Evolutionary conservation across 768 basidiomycete species (phyloP).

Genomic region (Saitozyma podzolica): DNA sequence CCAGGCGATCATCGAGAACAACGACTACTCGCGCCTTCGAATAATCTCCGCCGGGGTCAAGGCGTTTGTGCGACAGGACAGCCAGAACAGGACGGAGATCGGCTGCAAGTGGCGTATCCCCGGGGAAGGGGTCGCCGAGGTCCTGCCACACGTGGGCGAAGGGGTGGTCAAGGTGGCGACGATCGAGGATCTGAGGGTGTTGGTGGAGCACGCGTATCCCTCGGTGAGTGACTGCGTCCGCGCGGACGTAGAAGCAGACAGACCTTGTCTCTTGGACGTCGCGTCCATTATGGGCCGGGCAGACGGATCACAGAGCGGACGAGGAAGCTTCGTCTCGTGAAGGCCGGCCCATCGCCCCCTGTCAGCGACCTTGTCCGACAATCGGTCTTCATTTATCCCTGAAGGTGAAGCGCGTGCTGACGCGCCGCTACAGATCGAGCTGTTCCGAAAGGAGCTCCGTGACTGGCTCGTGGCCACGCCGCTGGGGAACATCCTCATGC

Average conservation of each 20-base stretch:
- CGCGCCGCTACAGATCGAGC: conserved; percentile 52
- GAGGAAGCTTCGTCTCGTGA: background rate
- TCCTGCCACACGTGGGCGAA: conserved; percentile 77
- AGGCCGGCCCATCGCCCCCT: background rate
- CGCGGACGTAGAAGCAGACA: background rate
- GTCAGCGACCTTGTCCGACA: no score
- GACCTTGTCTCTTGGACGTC: background rate
- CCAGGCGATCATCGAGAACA: conserved; percentile 67
- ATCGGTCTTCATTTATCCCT: no score
- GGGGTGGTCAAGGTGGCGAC: conserved; percentile 64
- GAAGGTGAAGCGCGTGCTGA: no score
- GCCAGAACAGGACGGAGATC: conserved; percentile 53
- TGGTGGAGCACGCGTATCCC: conserved; percentile 80
- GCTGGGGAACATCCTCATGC: conserved; percentile 63
- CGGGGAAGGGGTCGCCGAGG: conserved; percentile 77
- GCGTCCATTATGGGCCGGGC: no score
- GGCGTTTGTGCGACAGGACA: conserved; percentile 86
- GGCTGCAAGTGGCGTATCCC: conserved; percentile 61
- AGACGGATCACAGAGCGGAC: no score
- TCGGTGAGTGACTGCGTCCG: conserved; percentile 47
- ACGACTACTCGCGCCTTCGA: conserved; percentile 79
- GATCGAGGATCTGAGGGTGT: conserved; percentile 61
- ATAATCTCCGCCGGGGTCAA: conserved; percentile 93
- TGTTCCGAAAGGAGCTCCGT: conserved; percentile 65
- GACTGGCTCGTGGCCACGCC: conserved; percentile 58